Percentiles rank a stretch among this genome's conserved stretches.
phyloP scores from a whole-genome alignment of 306 rosid genomes.

The Mimosa pudica region DNA sequence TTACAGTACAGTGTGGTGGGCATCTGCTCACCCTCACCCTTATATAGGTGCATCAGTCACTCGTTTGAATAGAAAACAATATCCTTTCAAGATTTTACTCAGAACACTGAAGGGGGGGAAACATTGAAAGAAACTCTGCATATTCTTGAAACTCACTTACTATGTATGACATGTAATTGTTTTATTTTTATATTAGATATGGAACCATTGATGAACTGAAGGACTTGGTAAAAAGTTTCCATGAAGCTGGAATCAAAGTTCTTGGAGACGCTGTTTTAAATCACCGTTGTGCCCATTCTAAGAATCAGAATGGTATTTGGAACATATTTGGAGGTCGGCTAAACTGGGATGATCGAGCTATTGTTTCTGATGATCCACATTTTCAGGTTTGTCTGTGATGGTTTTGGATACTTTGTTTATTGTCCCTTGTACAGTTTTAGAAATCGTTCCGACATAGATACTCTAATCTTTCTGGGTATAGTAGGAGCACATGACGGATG shows the following conservation, averaged over 20 bases:
- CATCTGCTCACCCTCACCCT: neutral
- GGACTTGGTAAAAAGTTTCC: conserved; percentile 71
- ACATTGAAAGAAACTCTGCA: neutral
- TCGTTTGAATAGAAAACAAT: conserved; percentile 20
- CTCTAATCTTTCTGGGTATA: conserved; percentile 15
- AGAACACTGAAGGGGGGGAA: conserved; percentile 2
- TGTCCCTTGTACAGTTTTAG: neutral
- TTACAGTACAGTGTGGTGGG: neutral
- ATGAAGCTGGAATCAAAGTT: conserved; percentile 65
- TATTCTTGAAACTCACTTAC: conserved; percentile 1
- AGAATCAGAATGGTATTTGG: conserved; percentile 95
- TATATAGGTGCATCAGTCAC: neutral
- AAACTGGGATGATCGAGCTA: conserved; percentile 96
- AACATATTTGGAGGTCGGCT: conserved; percentile 92
- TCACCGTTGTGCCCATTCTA: conserved; percentile 88
- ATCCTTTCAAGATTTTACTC: conserved; percentile 15
- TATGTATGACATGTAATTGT: conserved; percentile 21
- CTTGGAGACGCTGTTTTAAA: conserved; percentile 97
- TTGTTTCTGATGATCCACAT: conserved; percentile 97
- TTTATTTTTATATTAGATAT: conserved; percentile 56
- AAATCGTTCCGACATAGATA: conserved; percentile 9
- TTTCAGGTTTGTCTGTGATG: conserved; percentile 71
- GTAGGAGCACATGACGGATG: conserved; percentile 28
- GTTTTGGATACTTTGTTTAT: conserved; percentile 20
- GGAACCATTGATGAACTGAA: conserved; percentile 85